Conservation (phyloP, 306 rosid species). For the Cicer chorassanicum region DNA sequence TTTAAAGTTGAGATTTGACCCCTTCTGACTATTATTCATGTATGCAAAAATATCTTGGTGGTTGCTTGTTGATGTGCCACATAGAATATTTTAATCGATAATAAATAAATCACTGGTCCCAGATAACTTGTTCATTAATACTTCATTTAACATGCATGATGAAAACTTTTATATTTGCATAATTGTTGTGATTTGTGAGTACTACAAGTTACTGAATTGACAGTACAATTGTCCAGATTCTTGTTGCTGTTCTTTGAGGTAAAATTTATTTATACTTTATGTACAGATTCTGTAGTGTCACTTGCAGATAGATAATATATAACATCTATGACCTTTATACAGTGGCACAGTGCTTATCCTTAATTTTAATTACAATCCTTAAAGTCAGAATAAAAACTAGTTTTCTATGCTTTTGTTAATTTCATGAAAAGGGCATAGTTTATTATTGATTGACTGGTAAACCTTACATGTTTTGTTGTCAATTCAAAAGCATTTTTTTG, state of each 20-base stretch:
- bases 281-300: constrained; percentile 15
- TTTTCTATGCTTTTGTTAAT: constrained; percentile 35
- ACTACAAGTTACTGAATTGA: constrained; percentile 35
- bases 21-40: constrained; percentile 34
- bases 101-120: constrained; percentile 38
- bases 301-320: constrained; percentile 31
- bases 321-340: constrained; percentile 29
- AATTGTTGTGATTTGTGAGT: constrained; percentile 40
- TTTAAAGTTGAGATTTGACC: constrained; percentile 59
- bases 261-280: constrained; percentile 26
- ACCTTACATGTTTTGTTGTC: constrained; percentile 40
- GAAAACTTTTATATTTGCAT: constrained; percentile 36
- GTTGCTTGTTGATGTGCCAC: constrained; percentile 48
- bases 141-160: constrained; percentile 29
- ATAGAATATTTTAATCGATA: constrained; percentile 41
- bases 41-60: constrained; percentile 42
- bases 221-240: constrained; percentile 35
- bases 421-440: constrained; percentile 31
- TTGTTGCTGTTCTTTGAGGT: constrained; percentile 45
- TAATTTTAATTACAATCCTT: constrained; percentile 30
- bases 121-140: constrained; percentile 40
- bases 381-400: constrained; percentile 29
- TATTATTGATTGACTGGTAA: constrained; percentile 31
- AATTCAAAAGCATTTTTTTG: constrained; percentile 41
- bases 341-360: constrained; percentile 23